phyloP scores from a whole-genome alignment of 495 filamentous ascomycete species.

The Penicillium simplicissimum region DNA sequence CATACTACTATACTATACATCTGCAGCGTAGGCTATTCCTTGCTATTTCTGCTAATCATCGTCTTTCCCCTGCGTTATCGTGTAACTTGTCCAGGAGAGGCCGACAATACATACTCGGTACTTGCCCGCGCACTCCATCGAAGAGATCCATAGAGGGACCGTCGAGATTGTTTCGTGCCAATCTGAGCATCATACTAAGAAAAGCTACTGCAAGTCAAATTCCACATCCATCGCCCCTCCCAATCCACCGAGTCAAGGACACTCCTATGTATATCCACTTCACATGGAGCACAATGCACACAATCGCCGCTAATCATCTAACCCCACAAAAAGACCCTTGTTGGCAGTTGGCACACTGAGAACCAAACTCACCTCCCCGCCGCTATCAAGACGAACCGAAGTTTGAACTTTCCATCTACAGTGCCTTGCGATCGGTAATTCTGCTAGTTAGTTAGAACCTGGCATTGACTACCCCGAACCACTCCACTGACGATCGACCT shows the following conservation, averaged over 20 bases:
- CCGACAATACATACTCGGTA: neutral
- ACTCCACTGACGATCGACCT: neutral
- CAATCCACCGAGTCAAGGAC: neutral
- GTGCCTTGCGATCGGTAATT: neutral
- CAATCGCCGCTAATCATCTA: neutral
- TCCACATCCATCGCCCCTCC: neutral
- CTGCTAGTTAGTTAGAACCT: neutral
- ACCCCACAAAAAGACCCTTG: neutral
- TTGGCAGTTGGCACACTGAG: neutral
- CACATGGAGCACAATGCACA: neutral
- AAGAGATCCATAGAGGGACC: neutral
- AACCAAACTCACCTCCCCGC: neutral
- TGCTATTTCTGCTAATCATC: neutral
- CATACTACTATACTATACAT: neutral
- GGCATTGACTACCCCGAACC: neutral
- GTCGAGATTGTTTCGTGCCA: neutral
- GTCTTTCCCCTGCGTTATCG: neutral
- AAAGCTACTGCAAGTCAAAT: constrained; percentile 1
- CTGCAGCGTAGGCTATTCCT: neutral
- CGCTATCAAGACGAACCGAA: no score
- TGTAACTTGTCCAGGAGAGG: constrained; percentile 4
- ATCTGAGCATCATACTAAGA: no score
- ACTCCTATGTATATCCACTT: neutral
- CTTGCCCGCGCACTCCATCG: neutral
- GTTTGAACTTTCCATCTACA: neutral